These are phyloP conservation scores for Fusarium pininemorale DNA, from an alignment of 2,329 filamentous ascomycete genomes.

Conservation along the genomic window DNA sequence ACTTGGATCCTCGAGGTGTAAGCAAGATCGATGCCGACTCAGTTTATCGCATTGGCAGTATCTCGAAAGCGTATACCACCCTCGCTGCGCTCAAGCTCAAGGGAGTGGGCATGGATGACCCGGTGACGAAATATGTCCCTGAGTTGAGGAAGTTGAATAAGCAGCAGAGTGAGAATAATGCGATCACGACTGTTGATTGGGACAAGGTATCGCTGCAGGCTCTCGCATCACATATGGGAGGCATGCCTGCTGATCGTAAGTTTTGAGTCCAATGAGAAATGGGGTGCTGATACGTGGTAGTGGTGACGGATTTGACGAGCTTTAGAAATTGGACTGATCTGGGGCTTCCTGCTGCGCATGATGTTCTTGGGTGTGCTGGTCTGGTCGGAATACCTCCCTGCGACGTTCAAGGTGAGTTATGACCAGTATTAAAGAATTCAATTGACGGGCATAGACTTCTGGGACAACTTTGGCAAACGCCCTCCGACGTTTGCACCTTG, in stretches of 20 bases:
- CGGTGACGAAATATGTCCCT: conserved; percentile 16
- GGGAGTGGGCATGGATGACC: neutral
- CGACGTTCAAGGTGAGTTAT: neutral
- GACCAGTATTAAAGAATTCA: no score
- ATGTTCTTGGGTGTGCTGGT: neutral
- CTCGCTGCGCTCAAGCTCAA: neutral
- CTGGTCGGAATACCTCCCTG: neutral
- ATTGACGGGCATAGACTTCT: neutral
- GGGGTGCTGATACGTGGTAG: neutral
- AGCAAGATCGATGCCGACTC: neutral
- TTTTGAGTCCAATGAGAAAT: no score
- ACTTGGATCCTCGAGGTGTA: neutral
- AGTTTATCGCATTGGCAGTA: conserved; percentile 8
- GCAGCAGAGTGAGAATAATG: neutral
- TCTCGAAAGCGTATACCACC: conserved; percentile 3
- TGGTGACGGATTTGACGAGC: conserved; percentile 4
- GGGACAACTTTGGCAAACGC: conserved; percentile 14
- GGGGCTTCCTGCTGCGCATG: neutral
- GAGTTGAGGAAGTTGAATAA: neutral
- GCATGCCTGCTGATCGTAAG: conserved; percentile 7
- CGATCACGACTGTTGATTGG: neutral
- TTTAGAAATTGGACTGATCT: conserved; percentile 2
- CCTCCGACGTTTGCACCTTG: neutral
- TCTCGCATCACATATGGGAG: conserved; percentile 12
- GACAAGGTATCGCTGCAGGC: neutral